phyloP scores from a whole-genome alignment of 768 basidiomycete species.

The Terana coerulea region DNA sequence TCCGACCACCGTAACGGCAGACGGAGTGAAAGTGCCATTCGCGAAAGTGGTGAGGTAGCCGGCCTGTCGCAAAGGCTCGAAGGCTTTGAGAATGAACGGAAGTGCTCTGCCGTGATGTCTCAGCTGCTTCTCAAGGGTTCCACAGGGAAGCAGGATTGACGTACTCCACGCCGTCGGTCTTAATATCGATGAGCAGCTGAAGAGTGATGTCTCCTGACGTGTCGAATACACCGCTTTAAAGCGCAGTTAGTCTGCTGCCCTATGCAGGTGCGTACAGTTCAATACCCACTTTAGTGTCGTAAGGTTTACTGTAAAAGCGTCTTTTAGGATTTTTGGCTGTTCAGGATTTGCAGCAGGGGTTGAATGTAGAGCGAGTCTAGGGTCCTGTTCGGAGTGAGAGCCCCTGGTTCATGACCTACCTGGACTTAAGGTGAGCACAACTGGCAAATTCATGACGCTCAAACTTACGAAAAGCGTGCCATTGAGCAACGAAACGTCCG shows the following conservation, averaged over 20 bases:
- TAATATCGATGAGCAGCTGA: conserved; percentile 50
- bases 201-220: conserved; percentile 36
- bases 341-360: conserved; percentile 40
- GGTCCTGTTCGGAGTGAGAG: conserved; percentile 40
- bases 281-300: conserved; percentile 37
- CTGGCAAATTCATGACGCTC: too few relatives aligned
- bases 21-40: conserved; percentile 34
- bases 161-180: conserved; percentile 46
- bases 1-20: conserved; percentile 42
- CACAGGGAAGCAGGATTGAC: conserved; percentile 16
- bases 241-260: neutral
- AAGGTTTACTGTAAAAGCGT: conserved; percentile 37
- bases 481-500: conserved; percentile 46
- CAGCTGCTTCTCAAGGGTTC: conserved; percentile 6
- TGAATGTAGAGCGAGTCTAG: conserved; percentile 46
- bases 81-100: conserved; percentile 39
- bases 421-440: conserved; percentile 11
- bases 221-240: conserved; percentile 46
- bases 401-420: conserved; percentile 44
- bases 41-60: conserved; percentile 45
- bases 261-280: neutral
- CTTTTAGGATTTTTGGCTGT: conserved; percentile 39
- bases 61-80: conserved; percentile 40
- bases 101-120: conserved; percentile 31
- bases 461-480: conserved; percentile 40